phyloP scores from a whole-genome alignment of 2,329 filamentous ascomycete genomes.

The Teratosphaeria nubilosa region DNA sequence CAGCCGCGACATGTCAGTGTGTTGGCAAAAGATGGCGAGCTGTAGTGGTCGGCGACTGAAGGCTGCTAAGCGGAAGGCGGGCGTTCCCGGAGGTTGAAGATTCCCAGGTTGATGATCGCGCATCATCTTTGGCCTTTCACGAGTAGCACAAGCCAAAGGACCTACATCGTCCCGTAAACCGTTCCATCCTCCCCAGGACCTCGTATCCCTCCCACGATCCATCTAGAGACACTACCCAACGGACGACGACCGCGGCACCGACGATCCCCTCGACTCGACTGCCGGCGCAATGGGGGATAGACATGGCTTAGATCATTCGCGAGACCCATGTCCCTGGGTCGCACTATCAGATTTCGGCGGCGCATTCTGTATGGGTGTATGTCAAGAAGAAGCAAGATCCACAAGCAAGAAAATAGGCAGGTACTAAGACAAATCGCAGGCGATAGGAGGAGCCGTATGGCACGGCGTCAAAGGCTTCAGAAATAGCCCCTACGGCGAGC shows the following conservation, averaged over 20 bases:
- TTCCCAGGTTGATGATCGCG: neutral
- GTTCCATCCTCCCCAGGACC: neutral
- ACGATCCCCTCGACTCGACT: constrained; percentile 1
- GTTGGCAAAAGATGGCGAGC: neutral
- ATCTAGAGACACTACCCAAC: neutral
- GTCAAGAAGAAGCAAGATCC: constrained; percentile 24
- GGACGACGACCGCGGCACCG: neutral
- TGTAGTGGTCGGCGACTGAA: neutral
- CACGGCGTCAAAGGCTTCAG: constrained; percentile 74
- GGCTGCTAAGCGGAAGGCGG: neutral
- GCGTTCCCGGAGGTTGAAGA: neutral
- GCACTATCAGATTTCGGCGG: constrained; percentile 95
- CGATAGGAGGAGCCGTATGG: constrained; percentile 59
- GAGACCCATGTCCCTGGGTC: constrained; percentile 95
- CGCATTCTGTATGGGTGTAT: constrained; percentile 91
- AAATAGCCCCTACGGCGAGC: constrained; percentile 64
- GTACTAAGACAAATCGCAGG: constrained; percentile 9
- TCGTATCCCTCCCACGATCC: neutral
- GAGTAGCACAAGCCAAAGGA: neutral
- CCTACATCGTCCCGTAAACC: neutral
- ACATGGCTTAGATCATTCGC: constrained; percentile 69
- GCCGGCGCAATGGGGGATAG: constrained; percentile 16
- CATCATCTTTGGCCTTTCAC: neutral
- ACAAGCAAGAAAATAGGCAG: neutral
- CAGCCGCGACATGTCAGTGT: constrained; percentile 22